phyloP scores from a whole-genome alignment of 768 basidiomycete species.

The Leccinum imitatum region DNA sequence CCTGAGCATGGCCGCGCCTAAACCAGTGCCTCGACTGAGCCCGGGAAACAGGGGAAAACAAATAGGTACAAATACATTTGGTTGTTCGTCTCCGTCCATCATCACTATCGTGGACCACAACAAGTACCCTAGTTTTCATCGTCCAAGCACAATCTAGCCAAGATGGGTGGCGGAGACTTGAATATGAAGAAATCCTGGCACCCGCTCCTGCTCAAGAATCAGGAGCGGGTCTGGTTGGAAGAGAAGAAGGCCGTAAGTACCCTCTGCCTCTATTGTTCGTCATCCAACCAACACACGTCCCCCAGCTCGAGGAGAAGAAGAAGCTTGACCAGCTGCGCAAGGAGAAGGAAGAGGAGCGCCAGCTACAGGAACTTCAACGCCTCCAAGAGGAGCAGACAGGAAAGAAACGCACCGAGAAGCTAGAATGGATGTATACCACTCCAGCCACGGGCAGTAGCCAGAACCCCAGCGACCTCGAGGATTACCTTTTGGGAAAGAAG shows the following conservation, averaged over 20 bases:
- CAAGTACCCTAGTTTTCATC: neutral
- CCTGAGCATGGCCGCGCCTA: neutral
- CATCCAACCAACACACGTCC: constrained; percentile 14
- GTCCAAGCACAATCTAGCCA: constrained; percentile 38
- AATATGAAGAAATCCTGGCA: constrained; percentile 99
- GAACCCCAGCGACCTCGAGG: constrained; percentile 91
- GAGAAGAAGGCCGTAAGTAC: constrained; percentile 89
- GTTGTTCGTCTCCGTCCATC: neutral
- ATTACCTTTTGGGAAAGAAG: constrained; percentile 96
- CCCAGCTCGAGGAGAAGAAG: constrained; percentile 96
- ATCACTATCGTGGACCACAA: constrained; percentile 3
- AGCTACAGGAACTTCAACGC: constrained; percentile 93
- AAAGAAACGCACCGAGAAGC: constrained; percentile 87
- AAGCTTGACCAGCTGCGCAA: constrained; percentile 95
- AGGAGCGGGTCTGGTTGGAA: constrained; percentile 99
- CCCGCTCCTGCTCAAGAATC: constrained; percentile 95
- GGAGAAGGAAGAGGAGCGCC: constrained; percentile 96
- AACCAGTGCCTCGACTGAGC: neutral
- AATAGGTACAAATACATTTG: constrained; percentile 34
- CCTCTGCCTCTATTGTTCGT: neutral
- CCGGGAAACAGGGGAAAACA: constrained; percentile 10
- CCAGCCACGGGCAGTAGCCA: constrained; percentile 87
- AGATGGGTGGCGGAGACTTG: constrained; percentile 97
- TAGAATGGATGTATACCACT: constrained; percentile 99
- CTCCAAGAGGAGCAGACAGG: constrained; percentile 95